Conservation (phyloP, 306 rosid genomes). For the Cajanus cajan region DNA sequence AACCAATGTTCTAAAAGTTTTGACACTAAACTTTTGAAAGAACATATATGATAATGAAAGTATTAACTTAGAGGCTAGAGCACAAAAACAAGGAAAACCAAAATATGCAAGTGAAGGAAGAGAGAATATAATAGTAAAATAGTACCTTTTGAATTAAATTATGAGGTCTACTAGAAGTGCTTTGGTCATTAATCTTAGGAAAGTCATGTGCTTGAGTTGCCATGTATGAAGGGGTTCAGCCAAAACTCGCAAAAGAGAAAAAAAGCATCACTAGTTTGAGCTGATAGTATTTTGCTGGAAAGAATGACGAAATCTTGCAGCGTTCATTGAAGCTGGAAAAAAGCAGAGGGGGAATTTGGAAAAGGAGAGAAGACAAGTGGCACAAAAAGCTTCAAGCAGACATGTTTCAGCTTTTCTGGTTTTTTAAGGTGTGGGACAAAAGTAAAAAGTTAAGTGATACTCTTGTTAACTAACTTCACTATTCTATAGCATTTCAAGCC, state of each 20-base stretch:
- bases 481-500: not conserved
- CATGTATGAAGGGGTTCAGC: conserved; percentile 1
- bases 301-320: not conserved
- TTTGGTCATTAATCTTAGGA: not conserved
- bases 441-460: not conserved
- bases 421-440: not conserved
- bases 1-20: not conserved
- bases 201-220: conserved; percentile 1
- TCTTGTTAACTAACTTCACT: not conserved
- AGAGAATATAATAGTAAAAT: not conserved
- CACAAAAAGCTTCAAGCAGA: not conserved
- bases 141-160: conserved; percentile 19
- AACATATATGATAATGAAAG: not conserved
- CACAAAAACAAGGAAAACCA: not conserved
- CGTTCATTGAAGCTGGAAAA: not conserved
- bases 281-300: not conserved
- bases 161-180: not conserved
- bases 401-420: conserved; percentile 1
- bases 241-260: not conserved
- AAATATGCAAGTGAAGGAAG: not conserved
- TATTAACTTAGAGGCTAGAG: not conserved
- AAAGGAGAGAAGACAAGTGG: not conserved
- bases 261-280: not conserved
- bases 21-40: not conserved
- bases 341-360: not conserved